Evolutionary conservation across 1,284 basidiomycete species (phyloP), one percentile per base, ranked within the genome.

Genomic region (Ceratobasidium sp.): DNA sequence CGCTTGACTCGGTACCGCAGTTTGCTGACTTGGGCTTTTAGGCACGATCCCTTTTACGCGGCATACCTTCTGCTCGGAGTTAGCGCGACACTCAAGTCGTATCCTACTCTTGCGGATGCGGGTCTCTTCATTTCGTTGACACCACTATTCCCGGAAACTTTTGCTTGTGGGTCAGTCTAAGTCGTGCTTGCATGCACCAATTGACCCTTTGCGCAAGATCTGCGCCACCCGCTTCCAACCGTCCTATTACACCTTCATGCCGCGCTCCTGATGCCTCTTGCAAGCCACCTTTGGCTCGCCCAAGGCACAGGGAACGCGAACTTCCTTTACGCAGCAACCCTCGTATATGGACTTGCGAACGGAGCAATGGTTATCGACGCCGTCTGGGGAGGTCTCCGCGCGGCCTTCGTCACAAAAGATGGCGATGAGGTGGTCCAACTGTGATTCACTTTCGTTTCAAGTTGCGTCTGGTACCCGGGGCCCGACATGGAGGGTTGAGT

Each of bases 241-340:
- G 82, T 88, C 5, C 85, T 96, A 46, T 85, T 96, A 1, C 92
- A 96, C 76, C 83, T 94, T 0, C 95, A 98, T 78, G 88, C 96
- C 0, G 84, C 89, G 0, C 85, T 95, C 25, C 88, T 99, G 11
- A 86, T 98, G 72, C 96, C 95, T 0, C 84, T 97, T 18, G 96
- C 99, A 80, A 89, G 97, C 78, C 87, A 94, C 74, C 83, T 98
- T 3, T 99, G 97, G 96, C 86, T 98, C 4, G 84, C 85, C 8
- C 91, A 95, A 62, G 96, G 95, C 0, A 94, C 95, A 5, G 96
- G 95, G 1, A 99, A 99, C 78, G 95, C 96, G 54, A 99, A 99
- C 80, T 99, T 99, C 82, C 98, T 94, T 83, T 99, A 98, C 78
- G 96, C 96, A 0, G 90, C 92, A 4, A 98, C 94, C 1, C 84